These are phyloP conservation scores for Fusarium illudens DNA, from an alignment of 2,329 filamentous ascomycete genomes.

Conservation along the genomic window DNA sequence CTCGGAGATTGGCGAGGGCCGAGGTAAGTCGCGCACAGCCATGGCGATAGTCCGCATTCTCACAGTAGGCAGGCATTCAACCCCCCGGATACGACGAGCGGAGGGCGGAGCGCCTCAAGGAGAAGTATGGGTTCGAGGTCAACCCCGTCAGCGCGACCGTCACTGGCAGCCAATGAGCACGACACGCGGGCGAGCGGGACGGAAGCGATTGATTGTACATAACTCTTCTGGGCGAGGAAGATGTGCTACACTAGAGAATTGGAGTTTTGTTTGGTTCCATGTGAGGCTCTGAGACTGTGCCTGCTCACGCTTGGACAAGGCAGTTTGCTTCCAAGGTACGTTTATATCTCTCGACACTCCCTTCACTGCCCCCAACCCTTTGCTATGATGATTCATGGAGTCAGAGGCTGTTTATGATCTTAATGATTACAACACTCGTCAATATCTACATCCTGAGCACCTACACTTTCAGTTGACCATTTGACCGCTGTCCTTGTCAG, in stretches of 20 bases:
- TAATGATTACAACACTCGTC: constrained; percentile 49
- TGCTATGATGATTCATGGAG: constrained; percentile 53
- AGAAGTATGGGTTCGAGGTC: constrained; percentile 88
- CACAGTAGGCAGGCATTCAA: constrained; percentile 71
- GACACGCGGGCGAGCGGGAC: constrained; percentile 38
- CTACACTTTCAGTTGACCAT: not conserved
- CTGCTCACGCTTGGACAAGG: constrained; percentile 25
- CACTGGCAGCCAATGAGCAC: constrained; percentile 53
- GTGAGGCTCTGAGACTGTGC: constrained; percentile 40
- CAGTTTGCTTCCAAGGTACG: constrained; percentile 37
- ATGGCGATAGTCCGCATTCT: constrained; percentile 17
- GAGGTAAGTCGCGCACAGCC: constrained; percentile 66
- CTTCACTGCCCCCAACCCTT: not conserved
- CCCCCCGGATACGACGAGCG: constrained; percentile 86
- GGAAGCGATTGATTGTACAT: constrained; percentile 48
- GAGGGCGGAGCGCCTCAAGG: constrained; percentile 80
- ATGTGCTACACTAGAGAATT: constrained; percentile 53
- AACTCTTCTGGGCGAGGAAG: constrained; percentile 48
- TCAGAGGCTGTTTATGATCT: constrained; percentile 57
- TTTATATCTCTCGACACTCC: constrained; percentile 8
- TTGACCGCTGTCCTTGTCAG: not conserved
- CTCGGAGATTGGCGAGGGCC: constrained; percentile 82
- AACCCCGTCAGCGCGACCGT: constrained; percentile 66
- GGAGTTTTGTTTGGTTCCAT: constrained; percentile 49
- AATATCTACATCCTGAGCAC: constrained; percentile 37